Evolutionary conservation across 139 green algal genomes (phyloP).

Genomic region (Chlorella sp.): DNA sequence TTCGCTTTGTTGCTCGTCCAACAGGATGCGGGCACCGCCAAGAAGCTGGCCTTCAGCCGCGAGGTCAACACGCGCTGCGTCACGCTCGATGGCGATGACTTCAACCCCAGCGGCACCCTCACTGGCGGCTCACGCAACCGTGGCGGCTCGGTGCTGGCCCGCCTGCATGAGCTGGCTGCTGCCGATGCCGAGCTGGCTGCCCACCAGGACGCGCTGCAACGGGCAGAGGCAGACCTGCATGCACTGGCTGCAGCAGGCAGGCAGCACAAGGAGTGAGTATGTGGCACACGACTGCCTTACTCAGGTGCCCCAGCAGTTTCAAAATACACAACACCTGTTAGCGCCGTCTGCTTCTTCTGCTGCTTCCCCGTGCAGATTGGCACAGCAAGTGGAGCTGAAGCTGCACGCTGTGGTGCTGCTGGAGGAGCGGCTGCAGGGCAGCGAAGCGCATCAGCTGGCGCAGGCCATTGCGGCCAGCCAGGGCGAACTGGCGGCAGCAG

Average conservation of each 20-base stretch:
- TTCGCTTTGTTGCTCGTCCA: background rate
- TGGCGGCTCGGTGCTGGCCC: conserved; percentile 27
- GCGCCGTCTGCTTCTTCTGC: background rate
- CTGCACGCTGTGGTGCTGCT: conserved; percentile 74
- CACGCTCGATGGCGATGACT: conserved; percentile 96
- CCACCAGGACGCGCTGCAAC: conserved; percentile 33
- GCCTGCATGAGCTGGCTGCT: conserved; percentile 71
- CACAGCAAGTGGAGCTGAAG: conserved; percentile 79
- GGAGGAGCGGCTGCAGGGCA: conserved; percentile 64
- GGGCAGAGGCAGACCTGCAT: conserved; percentile 45
- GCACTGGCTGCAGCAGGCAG: conserved; percentile 41
- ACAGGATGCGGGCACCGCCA: conserved; percentile 85
- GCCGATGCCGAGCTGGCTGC: conserved; percentile 57
- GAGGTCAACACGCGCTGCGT: conserved; percentile 89
- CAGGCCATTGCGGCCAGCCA: conserved; percentile 61
- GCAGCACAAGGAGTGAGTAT: conserved; percentile 58
- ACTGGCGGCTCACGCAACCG: conserved; percentile 79
- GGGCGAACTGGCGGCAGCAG: conserved; percentile 53
- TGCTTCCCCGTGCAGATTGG: conserved; percentile 47
- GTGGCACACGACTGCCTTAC: background rate
- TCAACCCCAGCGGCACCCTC: conserved; percentile 87
- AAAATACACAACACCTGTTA: background rate
- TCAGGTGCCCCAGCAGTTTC: background rate
- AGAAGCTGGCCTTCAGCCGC: conserved; percentile 88
- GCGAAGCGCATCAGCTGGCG: conserved; percentile 70